phyloP scores from a whole-genome alignment of 805 yeast species.

The Candida jianshihensis region DNA sequence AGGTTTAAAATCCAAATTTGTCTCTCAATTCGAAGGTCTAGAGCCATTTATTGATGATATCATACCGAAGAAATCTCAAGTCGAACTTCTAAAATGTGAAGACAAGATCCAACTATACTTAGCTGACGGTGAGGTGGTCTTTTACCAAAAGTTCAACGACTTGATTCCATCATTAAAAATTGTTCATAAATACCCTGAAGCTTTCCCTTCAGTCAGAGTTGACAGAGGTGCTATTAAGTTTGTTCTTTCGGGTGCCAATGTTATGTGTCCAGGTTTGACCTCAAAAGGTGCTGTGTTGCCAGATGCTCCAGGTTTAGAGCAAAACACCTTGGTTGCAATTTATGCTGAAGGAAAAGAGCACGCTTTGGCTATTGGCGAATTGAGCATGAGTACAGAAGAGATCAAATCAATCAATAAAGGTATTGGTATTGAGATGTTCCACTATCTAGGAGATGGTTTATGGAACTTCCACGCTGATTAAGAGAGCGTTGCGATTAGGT shows the following conservation, averaged over 20 bases:
- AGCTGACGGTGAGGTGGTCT: conserved; percentile 64
- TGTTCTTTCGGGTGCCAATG: conserved; percentile 91
- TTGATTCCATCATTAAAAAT: conserved; percentile 68
- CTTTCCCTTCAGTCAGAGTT: conserved; percentile 82
- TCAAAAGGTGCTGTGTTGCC: conserved; percentile 81
- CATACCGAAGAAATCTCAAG: conserved; percentile 84
- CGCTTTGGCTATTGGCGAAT: conserved; percentile 86
- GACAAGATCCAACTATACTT: conserved; percentile 78
- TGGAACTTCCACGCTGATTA: conserved; percentile 57
- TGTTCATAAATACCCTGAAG: conserved; percentile 76
- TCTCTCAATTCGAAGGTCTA: conserved; percentile 63
- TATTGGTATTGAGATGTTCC: conserved; percentile 78
- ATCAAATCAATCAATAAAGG: conserved; percentile 80
- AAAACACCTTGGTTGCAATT: conserved; percentile 69
- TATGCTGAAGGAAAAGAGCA: conserved; percentile 90
- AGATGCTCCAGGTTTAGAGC: conserved; percentile 55
- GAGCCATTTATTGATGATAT: conserved; percentile 74
- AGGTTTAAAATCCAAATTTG: conserved; percentile 69
- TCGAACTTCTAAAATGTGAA: conserved; percentile 77
- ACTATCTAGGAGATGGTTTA: conserved; percentile 84
- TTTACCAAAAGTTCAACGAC: conserved; percentile 76
- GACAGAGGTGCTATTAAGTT: conserved; percentile 96
- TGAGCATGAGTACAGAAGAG: conserved; percentile 84
- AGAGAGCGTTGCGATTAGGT: background rate
- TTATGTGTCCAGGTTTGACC: conserved; percentile 94